A percentile compares a stretch with the other conserved stretches of the same genome.
phyloP scores from a whole-genome alignment of 2,329 filamentous ascomycete species.

The Alternaria sp. region DNA sequence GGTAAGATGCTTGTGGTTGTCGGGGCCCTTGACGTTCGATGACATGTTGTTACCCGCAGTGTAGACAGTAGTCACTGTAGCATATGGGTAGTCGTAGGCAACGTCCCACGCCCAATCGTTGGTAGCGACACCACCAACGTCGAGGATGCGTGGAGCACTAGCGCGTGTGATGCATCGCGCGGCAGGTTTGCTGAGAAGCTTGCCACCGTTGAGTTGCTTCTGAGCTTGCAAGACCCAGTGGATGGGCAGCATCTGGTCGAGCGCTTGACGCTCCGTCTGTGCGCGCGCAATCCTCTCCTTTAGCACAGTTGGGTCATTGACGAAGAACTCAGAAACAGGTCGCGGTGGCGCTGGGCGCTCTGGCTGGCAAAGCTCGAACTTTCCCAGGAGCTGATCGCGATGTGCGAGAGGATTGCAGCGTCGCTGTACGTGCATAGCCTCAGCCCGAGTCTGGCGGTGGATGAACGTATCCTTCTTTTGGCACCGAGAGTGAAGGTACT shows the following conservation, averaged over 20 bases:
- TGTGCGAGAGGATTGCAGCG: slow-evolving; percentile 75
- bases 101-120: slow-evolving; percentile 98
- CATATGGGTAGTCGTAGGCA: slow-evolving; percentile 81
- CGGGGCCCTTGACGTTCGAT: slow-evolving; percentile 70
- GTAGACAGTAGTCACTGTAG: slow-evolving; percentile 86
- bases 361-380: slow-evolving; percentile 72
- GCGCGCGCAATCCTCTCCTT: slow-evolving; percentile 57
- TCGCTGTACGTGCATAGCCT: slow-evolving; percentile 84
- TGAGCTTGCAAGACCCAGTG: slow-evolving; percentile 69
- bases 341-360: slow-evolving; percentile 52
- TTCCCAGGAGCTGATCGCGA: slow-evolving; percentile 81
- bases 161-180: slow-evolving; percentile 58
- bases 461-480: slow-evolving; percentile 78
- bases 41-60: slow-evolving; percentile 56
- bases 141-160: slow-evolving; percentile 73
- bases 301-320: slow-evolving; percentile 67
- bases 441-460: slow-evolving; percentile 82
- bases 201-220: slow-evolving; percentile 65
- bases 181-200: slow-evolving; percentile 61
- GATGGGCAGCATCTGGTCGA: slow-evolving; percentile 69
- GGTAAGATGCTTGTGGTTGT: slow-evolving; percentile 84
- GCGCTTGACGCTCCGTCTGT: slow-evolving; percentile 82
- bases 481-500: slow-evolving; percentile 71
- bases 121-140: slow-evolving; percentile 82
- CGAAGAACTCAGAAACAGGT: slow-evolving; percentile 54